Evolutionary conservation across 2,329 filamentous ascomycete genomes (phyloP).

Genomic region (Stemphylium lycopersici): DNA sequence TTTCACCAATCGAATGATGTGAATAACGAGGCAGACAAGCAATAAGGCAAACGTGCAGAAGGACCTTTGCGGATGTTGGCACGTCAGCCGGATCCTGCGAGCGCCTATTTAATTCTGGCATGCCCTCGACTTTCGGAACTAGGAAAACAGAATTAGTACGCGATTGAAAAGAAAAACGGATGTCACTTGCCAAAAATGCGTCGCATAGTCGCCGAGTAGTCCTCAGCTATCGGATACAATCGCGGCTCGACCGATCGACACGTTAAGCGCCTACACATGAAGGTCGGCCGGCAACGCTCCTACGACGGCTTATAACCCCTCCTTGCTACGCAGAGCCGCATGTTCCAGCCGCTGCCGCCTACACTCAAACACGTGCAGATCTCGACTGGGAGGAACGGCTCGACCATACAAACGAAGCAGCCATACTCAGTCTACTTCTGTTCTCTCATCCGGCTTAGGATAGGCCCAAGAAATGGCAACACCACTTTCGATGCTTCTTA

Average conservation of each 20-base stretch:
- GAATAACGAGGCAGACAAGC: slow-evolving; percentile 1
- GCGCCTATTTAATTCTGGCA: slow-evolving; percentile 29
- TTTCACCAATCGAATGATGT: slow-evolving; percentile 23
- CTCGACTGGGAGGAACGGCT: slow-evolving; percentile 8
- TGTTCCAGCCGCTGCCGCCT: slow-evolving; percentile 1
- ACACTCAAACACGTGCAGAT: slow-evolving; percentile 16
- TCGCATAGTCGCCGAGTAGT: slow-evolving; percentile 7
- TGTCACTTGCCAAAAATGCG: slow-evolving; percentile 11
- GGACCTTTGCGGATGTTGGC: slow-evolving; percentile 20
- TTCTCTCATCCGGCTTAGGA: neutral
- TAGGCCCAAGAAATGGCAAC: neutral
- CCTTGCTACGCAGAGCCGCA: slow-evolving; percentile 30
- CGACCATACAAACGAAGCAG: slow-evolving; percentile 4
- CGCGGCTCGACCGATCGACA: slow-evolving; percentile 6
- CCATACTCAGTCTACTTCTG: neutral
- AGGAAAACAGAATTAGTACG: neutral
- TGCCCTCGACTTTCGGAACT: slow-evolving; percentile 14
- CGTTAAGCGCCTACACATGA: slow-evolving; percentile 18
- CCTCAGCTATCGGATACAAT: slow-evolving; percentile 1
- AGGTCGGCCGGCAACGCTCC: slow-evolving; percentile 11
- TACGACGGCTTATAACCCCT: slow-evolving; percentile 26
- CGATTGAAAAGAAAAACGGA: neutral
- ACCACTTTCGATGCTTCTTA: neutral
- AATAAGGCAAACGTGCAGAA: slow-evolving; percentile 27
- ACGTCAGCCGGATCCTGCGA: slow-evolving; percentile 13